Evolutionary conservation across 371 early-diverging fungal species (phyloP).

Genomic region (Synchytrium microbalum): DNA sequence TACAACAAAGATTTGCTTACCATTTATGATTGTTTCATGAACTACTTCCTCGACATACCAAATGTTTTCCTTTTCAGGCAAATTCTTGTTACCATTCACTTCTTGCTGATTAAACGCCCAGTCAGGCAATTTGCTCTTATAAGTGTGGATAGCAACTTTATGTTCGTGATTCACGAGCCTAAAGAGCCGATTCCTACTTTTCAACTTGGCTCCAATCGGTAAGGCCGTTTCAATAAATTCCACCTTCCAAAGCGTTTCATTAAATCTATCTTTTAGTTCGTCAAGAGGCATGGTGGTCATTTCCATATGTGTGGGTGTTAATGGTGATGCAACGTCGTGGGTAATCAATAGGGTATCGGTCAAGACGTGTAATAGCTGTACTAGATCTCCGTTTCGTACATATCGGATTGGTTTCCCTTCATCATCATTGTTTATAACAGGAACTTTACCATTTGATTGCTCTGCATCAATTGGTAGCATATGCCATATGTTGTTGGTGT

Average conservation of each 20-base stretch:
- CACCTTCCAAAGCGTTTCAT: constrained; percentile 39
- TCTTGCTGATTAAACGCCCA: constrained; percentile 96
- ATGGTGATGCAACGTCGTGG: constrained; percentile 96
- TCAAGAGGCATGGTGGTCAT: constrained; percentile 71
- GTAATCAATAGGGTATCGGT: constrained; percentile 73
- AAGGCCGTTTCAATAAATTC: constrained; percentile 21
- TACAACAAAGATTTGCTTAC: constrained; percentile 16
- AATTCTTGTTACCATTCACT: constrained; percentile 90
- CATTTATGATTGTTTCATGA: constrained; percentile 27
- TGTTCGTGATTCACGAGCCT: constrained; percentile 29
- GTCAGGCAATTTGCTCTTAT: constrained; percentile 52
- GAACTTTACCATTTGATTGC: constrained; percentile 4
- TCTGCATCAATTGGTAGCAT: constrained; percentile 49
- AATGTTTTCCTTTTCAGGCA: constrained; percentile 56
- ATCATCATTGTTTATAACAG: constrained; percentile 16
- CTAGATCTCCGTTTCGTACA: constrained; percentile 57
- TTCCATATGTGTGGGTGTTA: constrained; percentile 93
- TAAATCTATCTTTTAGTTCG: constrained; percentile 51
- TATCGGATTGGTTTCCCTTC: constrained; percentile 38
- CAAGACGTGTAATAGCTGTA: constrained; percentile 65
- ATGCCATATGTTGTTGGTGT: constrained; percentile 78
- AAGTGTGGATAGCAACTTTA: constrained; percentile 34
- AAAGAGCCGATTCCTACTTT: constrained; percentile 22
- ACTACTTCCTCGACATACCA: constrained; percentile 57
- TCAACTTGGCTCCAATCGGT: constrained; percentile 21